Evolutionary conservation across 805 yeast species (phyloP).

Genomic region (Wickerhamomyces pijperi): DNA sequence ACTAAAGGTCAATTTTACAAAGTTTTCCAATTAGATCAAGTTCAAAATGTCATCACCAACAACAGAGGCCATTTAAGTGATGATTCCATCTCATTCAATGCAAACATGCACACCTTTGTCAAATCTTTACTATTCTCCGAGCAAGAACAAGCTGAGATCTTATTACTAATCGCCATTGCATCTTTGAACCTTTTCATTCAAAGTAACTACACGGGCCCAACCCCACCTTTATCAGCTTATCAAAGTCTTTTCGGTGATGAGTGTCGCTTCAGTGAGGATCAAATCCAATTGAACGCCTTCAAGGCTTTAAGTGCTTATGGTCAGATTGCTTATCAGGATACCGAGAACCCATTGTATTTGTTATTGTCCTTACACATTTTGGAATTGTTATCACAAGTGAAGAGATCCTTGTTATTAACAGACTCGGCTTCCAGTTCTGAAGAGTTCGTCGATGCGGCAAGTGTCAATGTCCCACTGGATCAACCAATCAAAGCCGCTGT

Average conservation of each 20-base stretch:
- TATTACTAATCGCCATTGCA: conserved; percentile 31
- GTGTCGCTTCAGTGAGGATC: conserved; percentile 3
- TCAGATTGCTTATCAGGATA: conserved; percentile 56
- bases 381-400: conserved; percentile 25
- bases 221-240: conserved; percentile 27
- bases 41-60: conserved; percentile 1
- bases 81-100: conserved; percentile 5
- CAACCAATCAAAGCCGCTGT: conserved; percentile 29
- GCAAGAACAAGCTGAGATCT: conserved; percentile 3
- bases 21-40: conserved; percentile 5
- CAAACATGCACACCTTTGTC: conserved; percentile 3
- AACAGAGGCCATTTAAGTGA: conserved; percentile 1
- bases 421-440: conserved; percentile 19
- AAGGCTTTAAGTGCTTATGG: conserved; percentile 46
- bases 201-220: conserved; percentile 78
- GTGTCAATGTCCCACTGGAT: conserved; percentile 4
- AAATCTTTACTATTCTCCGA: background rate
- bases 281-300: conserved; percentile 19
- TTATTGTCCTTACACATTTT: conserved; percentile 32
- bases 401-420: conserved; percentile 20
- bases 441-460: conserved; percentile 13
- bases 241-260: conserved; percentile 16
- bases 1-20: conserved; percentile 14
- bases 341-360: conserved; percentile 37
- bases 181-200: conserved; percentile 62